A percentile compares a stretch with the other conserved stretches of the same genome.
These are phyloP conservation scores for Sclerotinia sclerotiorum DNA, from an alignment of 2,329 filamentous ascomycete species.

Conservation along the genomic window DNA sequence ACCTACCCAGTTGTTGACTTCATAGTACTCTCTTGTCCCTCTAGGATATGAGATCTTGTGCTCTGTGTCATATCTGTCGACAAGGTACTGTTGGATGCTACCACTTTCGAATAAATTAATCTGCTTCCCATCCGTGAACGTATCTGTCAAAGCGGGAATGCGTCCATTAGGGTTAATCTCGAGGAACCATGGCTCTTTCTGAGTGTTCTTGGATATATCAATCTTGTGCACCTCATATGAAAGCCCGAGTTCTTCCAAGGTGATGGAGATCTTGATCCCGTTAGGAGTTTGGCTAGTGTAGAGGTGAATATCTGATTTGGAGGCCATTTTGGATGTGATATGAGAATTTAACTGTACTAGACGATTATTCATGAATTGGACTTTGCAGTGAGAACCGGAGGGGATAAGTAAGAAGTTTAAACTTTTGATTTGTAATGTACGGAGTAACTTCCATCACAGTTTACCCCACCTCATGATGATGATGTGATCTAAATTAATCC, in stretches of 20 bases:
- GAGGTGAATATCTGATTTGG: conserved; percentile 38
- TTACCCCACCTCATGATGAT: neutral
- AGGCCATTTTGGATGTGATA: conserved; percentile 45
- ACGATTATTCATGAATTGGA: conserved; percentile 30
- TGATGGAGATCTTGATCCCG: conserved; percentile 85
- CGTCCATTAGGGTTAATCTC: conserved; percentile 91
- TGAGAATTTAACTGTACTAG: conserved; percentile 29
- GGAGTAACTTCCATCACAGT: neutral
- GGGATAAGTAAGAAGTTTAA: neutral
- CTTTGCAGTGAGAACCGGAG: neutral
- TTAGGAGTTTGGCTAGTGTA: conserved; percentile 79
- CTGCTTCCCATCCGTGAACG: conserved; percentile 66
- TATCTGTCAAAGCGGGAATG: conserved; percentile 85
- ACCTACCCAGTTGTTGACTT: conserved; percentile 73
- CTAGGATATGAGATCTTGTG: conserved; percentile 78
- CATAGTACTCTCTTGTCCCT: conserved; percentile 72
- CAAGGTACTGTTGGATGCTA: conserved; percentile 80
- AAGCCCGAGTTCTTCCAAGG: conserved; percentile 79
- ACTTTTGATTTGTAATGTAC: conserved; percentile 17
- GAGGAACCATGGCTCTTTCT: conserved; percentile 86
- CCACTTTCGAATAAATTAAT: conserved; percentile 83
- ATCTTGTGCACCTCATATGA: conserved; percentile 76
- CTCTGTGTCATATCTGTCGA: conserved; percentile 76
- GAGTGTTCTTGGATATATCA: conserved; percentile 70
- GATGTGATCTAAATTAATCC: neutral